phyloP scores from a whole-genome alignment of 495 filamentous ascomycete genomes.

The Pseudotulostoma volvatum region DNA sequence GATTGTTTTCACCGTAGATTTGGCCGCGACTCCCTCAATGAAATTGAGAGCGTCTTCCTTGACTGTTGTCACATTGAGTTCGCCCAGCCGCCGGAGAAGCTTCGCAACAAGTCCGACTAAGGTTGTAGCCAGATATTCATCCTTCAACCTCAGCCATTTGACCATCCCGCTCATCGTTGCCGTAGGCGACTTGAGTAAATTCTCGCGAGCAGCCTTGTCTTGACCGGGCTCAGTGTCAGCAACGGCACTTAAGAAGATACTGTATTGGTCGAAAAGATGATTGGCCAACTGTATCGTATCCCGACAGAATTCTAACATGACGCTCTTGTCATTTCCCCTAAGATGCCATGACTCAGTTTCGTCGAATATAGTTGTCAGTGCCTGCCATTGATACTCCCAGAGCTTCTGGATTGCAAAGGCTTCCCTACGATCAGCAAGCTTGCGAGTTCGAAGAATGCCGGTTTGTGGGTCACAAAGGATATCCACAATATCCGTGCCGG shows the following conservation, averaged over 20 bases:
- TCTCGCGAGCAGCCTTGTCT: constrained; percentile 25
- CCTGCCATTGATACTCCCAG: constrained; percentile 72
- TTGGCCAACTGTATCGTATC: constrained; percentile 90
- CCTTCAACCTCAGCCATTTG: constrained; percentile 71
- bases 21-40: constrained; percentile 43
- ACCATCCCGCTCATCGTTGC: constrained; percentile 49
- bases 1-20: constrained; percentile 49
- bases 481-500: constrained; percentile 58
- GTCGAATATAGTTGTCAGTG: constrained; percentile 62
- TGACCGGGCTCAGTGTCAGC: constrained; percentile 25
- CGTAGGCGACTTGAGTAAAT: constrained; percentile 40
- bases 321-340: constrained; percentile 45
- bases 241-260: constrained; percentile 55
- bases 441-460: constrained; percentile 58
- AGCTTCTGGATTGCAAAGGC: constrained; percentile 48
- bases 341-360: constrained; percentile 67
- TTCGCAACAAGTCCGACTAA: constrained; percentile 53
- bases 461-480: constrained; percentile 66
- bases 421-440: constrained; percentile 40
- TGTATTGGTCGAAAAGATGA: constrained; percentile 65
- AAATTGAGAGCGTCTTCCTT: constrained; percentile 41
- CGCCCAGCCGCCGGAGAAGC: constrained; percentile 54
- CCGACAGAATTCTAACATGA: constrained; percentile 81
- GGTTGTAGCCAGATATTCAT: constrained; percentile 62
- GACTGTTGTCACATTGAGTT: constrained; percentile 48